These are phyloP conservation scores for Chlamydomonas reinhardtii DNA, from an alignment of 163 green algal genomes.

Conservation along the genomic window DNA sequence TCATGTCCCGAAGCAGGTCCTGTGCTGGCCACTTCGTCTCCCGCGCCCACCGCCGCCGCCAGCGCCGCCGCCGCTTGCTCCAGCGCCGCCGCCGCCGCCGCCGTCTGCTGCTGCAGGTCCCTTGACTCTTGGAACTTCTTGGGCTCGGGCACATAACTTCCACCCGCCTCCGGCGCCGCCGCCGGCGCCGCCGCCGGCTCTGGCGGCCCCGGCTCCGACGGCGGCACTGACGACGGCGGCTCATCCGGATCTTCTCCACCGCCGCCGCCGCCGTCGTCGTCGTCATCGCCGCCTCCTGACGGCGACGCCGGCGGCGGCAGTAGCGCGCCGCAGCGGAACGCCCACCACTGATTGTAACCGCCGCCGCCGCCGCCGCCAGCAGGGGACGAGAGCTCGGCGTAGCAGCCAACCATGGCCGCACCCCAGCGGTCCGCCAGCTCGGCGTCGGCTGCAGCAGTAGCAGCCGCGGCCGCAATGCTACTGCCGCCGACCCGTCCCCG, in stretches of 20 bases:
- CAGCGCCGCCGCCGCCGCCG: background rate
- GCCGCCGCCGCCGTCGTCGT: background rate
- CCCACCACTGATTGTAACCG: conserved; percentile 53
- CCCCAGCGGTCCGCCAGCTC: conserved; percentile 19
- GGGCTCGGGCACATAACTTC: no score
- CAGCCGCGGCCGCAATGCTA: background rate
- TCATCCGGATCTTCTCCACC: background rate
- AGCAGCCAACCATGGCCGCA: conserved; percentile 27
- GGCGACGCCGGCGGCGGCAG: conserved; percentile 19
- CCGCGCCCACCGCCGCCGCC: background rate
- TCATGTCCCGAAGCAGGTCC: no score
- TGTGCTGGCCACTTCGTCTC: background rate
- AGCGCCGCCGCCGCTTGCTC: background rate
- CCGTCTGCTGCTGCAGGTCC: no score
- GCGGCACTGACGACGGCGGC: background rate
- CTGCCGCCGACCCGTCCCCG: background rate
- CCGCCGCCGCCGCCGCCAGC: background rate
- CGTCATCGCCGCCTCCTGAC: background rate
- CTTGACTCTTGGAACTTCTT: no score
- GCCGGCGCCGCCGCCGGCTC: background rate
- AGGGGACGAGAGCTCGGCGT: background rate
- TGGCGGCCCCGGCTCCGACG: background rate
- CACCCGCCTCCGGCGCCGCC: background rate
- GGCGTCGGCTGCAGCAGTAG: background rate
- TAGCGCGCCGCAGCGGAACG: conserved; percentile 57